Conservation (phyloP, 495 filamentous ascomycete genomes). For the Apiosordaria backusii region DNA sequence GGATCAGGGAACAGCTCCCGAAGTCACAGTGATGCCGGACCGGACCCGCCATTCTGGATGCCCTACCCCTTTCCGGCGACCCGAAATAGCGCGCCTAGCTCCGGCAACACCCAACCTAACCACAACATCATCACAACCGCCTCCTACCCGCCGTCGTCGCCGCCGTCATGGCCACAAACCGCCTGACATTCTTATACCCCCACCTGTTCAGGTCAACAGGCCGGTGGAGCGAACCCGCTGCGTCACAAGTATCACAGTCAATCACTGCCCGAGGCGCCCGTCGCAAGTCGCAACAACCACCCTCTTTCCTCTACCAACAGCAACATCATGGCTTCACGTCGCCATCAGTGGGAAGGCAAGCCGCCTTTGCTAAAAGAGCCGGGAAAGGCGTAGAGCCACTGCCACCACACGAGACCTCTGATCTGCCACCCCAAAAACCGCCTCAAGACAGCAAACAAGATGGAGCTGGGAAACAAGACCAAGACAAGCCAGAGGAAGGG, state of each 20-base stretch:
- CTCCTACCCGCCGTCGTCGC: not conserved
- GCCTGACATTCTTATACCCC: conserved; percentile 74
- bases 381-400: conserved; percentile 62
- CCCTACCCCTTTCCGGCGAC: conserved; percentile 8
- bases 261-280: conserved; percentile 13
- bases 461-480: conserved; percentile 12
- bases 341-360: conserved; percentile 29
- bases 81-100: conserved; percentile 11
- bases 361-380: conserved; percentile 48
- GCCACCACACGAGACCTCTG: conserved; percentile 5
- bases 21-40: not conserved
- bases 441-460: conserved; percentile 15
- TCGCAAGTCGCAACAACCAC: conserved; percentile 23
- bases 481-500: conserved; percentile 17
- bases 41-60: conserved; percentile 2
- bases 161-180: conserved; percentile 58
- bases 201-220: conserved; percentile 53
- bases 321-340: conserved; percentile 34
- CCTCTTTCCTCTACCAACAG: conserved; percentile 15
- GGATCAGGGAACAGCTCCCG: conserved; percentile 1
- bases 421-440: conserved; percentile 8
- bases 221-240: conserved; percentile 38
- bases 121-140: not conserved
- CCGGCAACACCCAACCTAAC: not conserved
- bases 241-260: conserved; percentile 14